phyloP scores from a whole-genome alignment of 495 filamentous ascomycete species.

The Immersiella caudata region DNA sequence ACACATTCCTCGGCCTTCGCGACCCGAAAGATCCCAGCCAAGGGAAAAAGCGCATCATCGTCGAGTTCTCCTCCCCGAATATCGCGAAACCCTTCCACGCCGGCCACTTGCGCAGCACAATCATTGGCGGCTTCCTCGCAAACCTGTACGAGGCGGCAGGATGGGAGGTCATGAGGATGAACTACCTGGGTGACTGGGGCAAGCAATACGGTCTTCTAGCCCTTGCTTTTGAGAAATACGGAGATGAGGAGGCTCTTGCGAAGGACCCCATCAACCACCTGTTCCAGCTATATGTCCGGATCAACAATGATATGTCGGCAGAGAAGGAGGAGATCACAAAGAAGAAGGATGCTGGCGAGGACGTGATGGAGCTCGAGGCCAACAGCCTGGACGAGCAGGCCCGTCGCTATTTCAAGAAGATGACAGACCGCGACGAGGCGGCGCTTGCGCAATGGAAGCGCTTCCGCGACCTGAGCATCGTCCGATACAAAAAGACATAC shows the following conservation, averaged over 20 bases:
- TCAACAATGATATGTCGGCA: conserved; percentile 58
- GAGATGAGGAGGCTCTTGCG: conserved; percentile 58
- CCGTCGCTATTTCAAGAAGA: conserved; percentile 83
- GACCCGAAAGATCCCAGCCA: conserved; percentile 70
- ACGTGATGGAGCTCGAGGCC: conserved; percentile 49
- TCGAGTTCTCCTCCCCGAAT: conserved; percentile 63
- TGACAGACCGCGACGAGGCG: conserved; percentile 78
- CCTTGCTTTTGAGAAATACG: conserved; percentile 61
- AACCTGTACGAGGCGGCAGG: conserved; percentile 62
- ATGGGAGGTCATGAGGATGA: conserved; percentile 65
- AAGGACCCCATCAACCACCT: conserved; percentile 66
- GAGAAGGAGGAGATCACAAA: conserved; percentile 58
- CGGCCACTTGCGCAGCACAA: conserved; percentile 67
- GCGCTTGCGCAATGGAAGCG: conserved; percentile 81
- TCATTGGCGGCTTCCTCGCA: conserved; percentile 66
- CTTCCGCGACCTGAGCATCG: conserved; percentile 89
- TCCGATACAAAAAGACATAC: conserved; percentile 67
- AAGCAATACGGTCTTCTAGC: conserved; percentile 67
- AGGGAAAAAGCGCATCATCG: conserved; percentile 69
- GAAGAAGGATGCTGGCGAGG: conserved; percentile 54
- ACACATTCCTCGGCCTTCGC: conserved; percentile 65
- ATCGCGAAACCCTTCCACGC: conserved; percentile 72
- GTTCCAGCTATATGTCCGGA: conserved; percentile 65
- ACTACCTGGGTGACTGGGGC: conserved; percentile 71
- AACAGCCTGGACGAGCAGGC: conserved; percentile 65